Base-by-base conservation (phyloP, 2,329 filamentous ascomycete genomes). In the Fusarium sp. region DNA sequence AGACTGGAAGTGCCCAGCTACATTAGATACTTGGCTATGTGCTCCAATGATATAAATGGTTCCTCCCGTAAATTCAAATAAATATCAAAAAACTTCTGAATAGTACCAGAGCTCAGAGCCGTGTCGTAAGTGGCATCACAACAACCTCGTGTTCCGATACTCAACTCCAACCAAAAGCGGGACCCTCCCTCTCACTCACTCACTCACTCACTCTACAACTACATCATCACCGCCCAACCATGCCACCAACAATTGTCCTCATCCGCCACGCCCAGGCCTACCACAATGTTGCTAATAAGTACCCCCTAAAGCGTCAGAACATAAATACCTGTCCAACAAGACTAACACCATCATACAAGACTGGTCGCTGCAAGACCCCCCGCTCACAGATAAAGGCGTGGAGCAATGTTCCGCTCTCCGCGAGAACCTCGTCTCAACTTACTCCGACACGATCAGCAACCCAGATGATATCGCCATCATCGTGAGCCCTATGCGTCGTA, bases 231-330 rank as follows among this genome's bases (percentile, higher is more conserved):
- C 10, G 5, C 15, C 8, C 15, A 48, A 47, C 10, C 25, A 86
- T 86, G 84, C 71, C 83, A 47, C 83, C 83, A 1, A 84, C 79
- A 0, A 69, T 97, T 58, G 91, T 98, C 67, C 82, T 98, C 71
- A 89, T 97, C 71, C 91, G 94, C 68, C 94, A 98, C 82, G 94
- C 91, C 13, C 91, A 98, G 76, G 84, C 81, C 8, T 70, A 80
- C n/a, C 84, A 87, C 72, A 87, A 87, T 57, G 75, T 78, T 12
- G 70, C 76, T 45, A 73, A 85, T 85, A 78, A 77, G 83, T 82
- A 25, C 48, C 48, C 41, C 51, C 44, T 32, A 11, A 15, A 6
- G n/a, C 31, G 19, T 15, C 3, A 8, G 24, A 12, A 12, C 4
- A 6, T 22, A 15, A 11, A 0, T 4, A 8, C n/a, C n/a, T n/a